Evolutionary conservation across 2,329 filamentous ascomycete genomes (phyloP), one percentile per base, ranked within the genome.

Genomic region (Dichotomopilus funicola): DNA sequence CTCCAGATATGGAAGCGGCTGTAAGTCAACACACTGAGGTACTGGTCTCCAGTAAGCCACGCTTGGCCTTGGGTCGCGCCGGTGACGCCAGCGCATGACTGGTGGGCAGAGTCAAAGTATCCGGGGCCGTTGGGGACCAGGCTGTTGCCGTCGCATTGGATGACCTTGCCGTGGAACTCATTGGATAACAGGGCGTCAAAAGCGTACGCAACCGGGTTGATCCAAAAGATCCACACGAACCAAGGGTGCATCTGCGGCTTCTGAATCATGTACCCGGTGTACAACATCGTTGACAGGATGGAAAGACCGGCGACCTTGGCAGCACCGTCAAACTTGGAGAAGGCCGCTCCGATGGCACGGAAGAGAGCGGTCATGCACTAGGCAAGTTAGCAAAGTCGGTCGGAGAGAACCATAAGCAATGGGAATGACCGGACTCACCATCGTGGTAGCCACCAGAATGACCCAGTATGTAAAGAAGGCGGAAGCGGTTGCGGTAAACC

Each of bases 171-270:
- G 59, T 86, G 76, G 55, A 90, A 89, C 65, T 91, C 87, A 62
- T 90, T 90, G 0, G 83, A 75, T 64, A 89, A 75, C 0, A 91
- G 68, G 0, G 79, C 79, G 60, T 89, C 83, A 55, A 89, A 90
- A 0, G 76, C 83, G 56, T 89, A 89, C 0, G 86, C 80, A 3
- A 90, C 71, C 0, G 86, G 86, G 59, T 87, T 78, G 27, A 86
- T 78, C 79, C 81, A 85, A 58, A 77, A 83, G 3, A 86, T 66
- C 83, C 83, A 86, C 3, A 73, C 70, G 31, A 86, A 78, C 81
- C 81, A 86, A 0, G 78, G 77, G 42, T 82, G 79, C 82, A 86
- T 85, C 57, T 80, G 72, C 27, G 75, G 75, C 31, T 82, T 81
- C 4, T 75, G 76, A 55, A 86, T 85, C 65, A 85, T 74, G 66